Percentiles rank a stretch among this genome's conserved stretches.
These are phyloP conservation scores for Mangifera indica DNA, from an alignment of 345 rosid genomes.

Conservation along the genomic window DNA sequence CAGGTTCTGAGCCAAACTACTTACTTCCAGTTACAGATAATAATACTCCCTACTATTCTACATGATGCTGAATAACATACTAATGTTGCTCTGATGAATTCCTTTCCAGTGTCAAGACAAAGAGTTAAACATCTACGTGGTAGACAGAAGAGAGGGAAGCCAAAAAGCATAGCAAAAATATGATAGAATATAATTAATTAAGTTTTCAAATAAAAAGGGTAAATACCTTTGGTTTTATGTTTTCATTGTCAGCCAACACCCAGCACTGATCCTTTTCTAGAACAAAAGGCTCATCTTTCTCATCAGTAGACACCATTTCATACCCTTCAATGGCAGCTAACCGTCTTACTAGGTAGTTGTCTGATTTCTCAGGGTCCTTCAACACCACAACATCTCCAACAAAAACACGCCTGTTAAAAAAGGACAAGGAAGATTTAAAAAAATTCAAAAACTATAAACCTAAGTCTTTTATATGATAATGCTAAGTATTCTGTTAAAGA, in stretches of 20 bases:
- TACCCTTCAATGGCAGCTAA: slow-evolving; percentile 81
- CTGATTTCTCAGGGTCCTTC: slow-evolving; percentile 70
- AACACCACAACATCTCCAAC: slow-evolving; percentile 93
- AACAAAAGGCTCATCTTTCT: slow-evolving; percentile 83
- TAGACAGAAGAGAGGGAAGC: background rate
- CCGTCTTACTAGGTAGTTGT: slow-evolving; percentile 69
- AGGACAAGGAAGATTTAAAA: background rate
- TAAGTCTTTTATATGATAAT: background rate
- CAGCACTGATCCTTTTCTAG: slow-evolving; percentile 81
- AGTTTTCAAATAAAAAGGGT: background rate
- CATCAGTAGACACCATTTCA: slow-evolving; percentile 79
- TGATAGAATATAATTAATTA: background rate
- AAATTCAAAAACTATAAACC: background rate
- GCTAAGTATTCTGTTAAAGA: background rate
- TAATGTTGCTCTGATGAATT: background rate
- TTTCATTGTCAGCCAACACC: slow-evolving; percentile 82
- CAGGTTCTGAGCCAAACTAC: background rate
- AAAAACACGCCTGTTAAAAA: slow-evolving; percentile 52
- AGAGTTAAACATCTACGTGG: background rate
- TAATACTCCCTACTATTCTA: background rate
- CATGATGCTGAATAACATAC: background rate
- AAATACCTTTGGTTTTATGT: slow-evolving; percentile 76
- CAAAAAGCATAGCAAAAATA: slow-evolving; percentile 4
- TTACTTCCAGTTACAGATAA: background rate
- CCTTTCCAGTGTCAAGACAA: background rate